These are phyloP conservation scores for Fraxinus paxiana DNA, from an alignment of 305 asterid species.

Conservation along the genomic window DNA sequence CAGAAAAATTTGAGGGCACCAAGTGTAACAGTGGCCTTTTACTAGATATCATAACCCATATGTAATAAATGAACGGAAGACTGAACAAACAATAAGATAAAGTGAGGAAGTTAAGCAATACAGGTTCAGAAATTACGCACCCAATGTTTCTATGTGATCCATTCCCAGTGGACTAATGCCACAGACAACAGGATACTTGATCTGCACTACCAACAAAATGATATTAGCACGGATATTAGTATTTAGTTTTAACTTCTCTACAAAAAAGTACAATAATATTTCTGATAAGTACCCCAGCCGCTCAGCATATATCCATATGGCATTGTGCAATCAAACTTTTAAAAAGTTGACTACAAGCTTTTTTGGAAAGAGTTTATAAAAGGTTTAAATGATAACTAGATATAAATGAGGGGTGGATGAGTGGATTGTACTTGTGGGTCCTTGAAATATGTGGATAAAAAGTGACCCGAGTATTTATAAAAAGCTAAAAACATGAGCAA, in stretches of 20 bases:
- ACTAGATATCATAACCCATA: neutral
- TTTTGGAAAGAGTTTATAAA: neutral
- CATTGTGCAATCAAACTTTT: slow-evolving; percentile 1
- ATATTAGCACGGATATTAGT: slow-evolving; percentile 14
- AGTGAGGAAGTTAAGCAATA: neutral
- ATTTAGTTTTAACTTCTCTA: slow-evolving; percentile 4
- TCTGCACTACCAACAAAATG: slow-evolving; percentile 41
- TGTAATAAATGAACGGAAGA: neutral
- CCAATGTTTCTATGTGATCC: slow-evolving; percentile 89
- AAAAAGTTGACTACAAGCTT: slow-evolving; percentile 4
- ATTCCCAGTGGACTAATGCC: slow-evolving; percentile 82
- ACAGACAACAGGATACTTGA: slow-evolving; percentile 76
- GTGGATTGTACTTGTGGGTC: neutral
- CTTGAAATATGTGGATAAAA: neutral
- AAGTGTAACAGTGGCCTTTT: neutral
- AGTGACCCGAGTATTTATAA: neutral
- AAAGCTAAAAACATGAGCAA: neutral
- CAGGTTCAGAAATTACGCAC: slow-evolving; percentile 33
- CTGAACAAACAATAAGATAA: slow-evolving; percentile 11
- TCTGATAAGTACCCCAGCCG: neutral
- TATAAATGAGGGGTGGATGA: neutral
- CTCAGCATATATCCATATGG: neutral
- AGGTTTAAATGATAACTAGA: neutral
- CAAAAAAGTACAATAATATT: neutral
- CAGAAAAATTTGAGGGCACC: neutral